Evolutionary conservation across 139 green algal genomes (phyloP), one percentile per base, ranked within the genome.

Genomic region (Pseudopediastrum boryanum): DNA sequence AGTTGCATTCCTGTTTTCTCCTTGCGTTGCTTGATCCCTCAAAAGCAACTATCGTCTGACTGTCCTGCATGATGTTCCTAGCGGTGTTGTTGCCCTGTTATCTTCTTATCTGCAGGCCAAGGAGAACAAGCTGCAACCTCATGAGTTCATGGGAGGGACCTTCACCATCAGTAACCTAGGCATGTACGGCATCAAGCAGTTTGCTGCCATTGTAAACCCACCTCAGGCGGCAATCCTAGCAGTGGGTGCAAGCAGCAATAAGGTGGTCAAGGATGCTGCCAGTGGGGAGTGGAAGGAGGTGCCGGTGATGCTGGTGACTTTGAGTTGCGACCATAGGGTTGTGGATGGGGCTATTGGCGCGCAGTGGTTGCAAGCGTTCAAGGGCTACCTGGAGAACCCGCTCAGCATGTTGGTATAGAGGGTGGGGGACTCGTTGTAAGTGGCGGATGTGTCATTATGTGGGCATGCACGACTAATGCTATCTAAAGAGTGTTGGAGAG

Each of bases 141-240:
- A 94, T 35, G 96, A 99, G 78, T 95, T 94, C 79, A 88, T 79
- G 4, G 94, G 93, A 21, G 94, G 94, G 59, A 97, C 94, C 48
- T 98, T 98, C 88, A 97, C 93, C 38, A 88, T 98, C 31, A 94
- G 86, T 46, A 98, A 98, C 86, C 86, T 98, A 71, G 94, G 96
- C 83, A 99, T 99, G 96, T 98, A 89, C 65, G 91, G 92, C 48
- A 82, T 99, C 29, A 91, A 91, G 50, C 82, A 96, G 76, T 99
- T 99, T 86, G 81, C 86, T 3, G 96, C 96, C 71, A 98, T 99
- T 84, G 84, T 99, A 75, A 99, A 99, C 88, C 96, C 95, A 21
- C 94, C 94, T 0, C 93, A 97, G 87, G 89, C 86, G 70, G 71
- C 72, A 48, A 85, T 82, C 59, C 80, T 85, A 27, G 80, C 80